Base-by-base conservation (phyloP, 257 asterid species). In the Scutellaria galericulata region DNA sequence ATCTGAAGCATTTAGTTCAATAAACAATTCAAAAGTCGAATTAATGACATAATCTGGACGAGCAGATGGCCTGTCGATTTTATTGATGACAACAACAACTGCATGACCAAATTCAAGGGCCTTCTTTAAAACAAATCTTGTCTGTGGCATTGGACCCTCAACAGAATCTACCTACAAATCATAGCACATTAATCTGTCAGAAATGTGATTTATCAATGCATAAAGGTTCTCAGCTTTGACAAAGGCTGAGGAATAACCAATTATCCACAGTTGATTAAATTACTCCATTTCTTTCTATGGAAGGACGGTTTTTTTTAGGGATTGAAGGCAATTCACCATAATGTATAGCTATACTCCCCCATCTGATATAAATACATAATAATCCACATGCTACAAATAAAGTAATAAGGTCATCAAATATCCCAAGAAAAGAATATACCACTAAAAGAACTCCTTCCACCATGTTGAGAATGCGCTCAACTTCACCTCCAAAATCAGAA, bases 141-240 rank as follows among this genome's bases (percentile, higher is more conserved):
- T 95, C 72, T 95, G 99, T 2, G 99, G 99, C 99, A 95, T 95
- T 67, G 99, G 99, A 78, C 99, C 99, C 84, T 95, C 99, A 50
- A 92, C 99, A 71, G 98, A 95, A 82, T 95, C 99, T 13, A 95
- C 98, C 99, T 95, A 80, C 83, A 85, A 79, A 71, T 56, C 9
- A 68, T 53, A 58, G 71, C 60, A 70, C 14, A 62, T 60, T 59
- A n/a, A 60, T 47, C 58, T 37, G 40, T 78, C 72, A 87, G 78
- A 60, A 69, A 54, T 45, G 53, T 65, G 20, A 66, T 45, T 51
- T 68, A 54, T 68, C 41, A 20, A 60, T 58, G 48, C 67, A 46
- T 24, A 18, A 77, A 48, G 70, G 50, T 39, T 54, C 40, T 15
- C 13, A 50, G 14, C 15, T 56, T 7, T 12, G 15, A 41, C 14